These are phyloP conservation scores for Mucuna pruriens DNA, from an alignment of 306 rosid species.

Conservation along the genomic window DNA sequence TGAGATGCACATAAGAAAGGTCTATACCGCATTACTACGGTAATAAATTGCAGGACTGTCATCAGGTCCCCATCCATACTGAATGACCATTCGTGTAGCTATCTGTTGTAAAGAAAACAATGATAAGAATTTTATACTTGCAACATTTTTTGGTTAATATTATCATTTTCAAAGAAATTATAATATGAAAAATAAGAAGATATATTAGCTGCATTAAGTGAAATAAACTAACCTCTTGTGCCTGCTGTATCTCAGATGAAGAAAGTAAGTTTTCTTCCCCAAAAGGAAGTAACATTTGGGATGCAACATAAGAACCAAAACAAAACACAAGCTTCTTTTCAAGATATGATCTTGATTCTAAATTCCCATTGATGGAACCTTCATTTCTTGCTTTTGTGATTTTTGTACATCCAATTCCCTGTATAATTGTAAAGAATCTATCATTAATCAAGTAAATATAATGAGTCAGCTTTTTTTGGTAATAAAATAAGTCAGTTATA, in stretches of 20 bases:
- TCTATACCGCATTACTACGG: constrained; percentile 76
- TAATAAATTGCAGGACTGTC: constrained; percentile 95
- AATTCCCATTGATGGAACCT: constrained; percentile 67
- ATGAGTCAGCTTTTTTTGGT: constrained; percentile 14
- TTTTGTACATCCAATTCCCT: constrained; percentile 99
- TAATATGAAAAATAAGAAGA: constrained; percentile 30
- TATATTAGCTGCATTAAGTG: constrained; percentile 32
- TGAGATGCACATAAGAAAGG: constrained; percentile 44
- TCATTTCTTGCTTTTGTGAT: constrained; percentile 75
- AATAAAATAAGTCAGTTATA: constrained; percentile 5
- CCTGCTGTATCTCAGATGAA: constrained; percentile 77
- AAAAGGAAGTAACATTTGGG: constrained; percentile 93
- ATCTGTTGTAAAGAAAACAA: constrained; percentile 59
- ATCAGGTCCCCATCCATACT: constrained; percentile 99
- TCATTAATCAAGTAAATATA: constrained; percentile 31
- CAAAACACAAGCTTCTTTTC: constrained; percentile 97
- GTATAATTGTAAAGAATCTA: constrained; percentile 37
- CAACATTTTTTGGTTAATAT: constrained; percentile 15
- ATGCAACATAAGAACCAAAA: constrained; percentile 88
- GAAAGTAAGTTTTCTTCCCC: constrained; percentile 95
- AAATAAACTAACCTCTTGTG: constrained; percentile 81
- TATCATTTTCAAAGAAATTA: constrained; percentile 13
- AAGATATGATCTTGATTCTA: constrained; percentile 93
- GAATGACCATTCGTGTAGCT: constrained; percentile 95
- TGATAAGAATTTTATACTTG: constrained; percentile 29